These are phyloP conservation scores for Cryphonectria parasitica DNA, from an alignment of 2,329 filamentous ascomycete species.

Conservation along the genomic window DNA sequence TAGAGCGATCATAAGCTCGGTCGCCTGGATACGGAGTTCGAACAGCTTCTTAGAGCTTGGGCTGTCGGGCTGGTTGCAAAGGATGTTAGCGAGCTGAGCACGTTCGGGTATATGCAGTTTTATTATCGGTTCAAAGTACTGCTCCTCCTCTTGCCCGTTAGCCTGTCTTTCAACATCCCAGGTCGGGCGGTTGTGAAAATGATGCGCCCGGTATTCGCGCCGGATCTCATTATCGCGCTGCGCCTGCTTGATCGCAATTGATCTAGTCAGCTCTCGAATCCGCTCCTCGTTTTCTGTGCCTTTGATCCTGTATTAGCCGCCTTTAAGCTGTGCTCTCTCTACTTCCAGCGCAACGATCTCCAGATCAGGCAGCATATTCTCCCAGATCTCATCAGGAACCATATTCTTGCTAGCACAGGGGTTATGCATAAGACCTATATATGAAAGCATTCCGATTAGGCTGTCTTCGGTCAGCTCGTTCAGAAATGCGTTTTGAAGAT, in stretches of 20 bases:
- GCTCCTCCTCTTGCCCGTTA: slow-evolving; percentile 31
- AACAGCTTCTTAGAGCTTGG: slow-evolving; percentile 22
- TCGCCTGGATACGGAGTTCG: slow-evolving; percentile 24
- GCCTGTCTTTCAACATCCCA: slow-evolving; percentile 36
- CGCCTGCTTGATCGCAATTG: slow-evolving; percentile 33
- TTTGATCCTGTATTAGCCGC: slow-evolving; percentile 34
- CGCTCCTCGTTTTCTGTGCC: slow-evolving; percentile 32
- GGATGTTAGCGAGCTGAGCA: slow-evolving; percentile 28
- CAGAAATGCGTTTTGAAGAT: slow-evolving; percentile 38
- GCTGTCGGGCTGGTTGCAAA: slow-evolving; percentile 29
- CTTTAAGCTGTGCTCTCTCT: slow-evolving; percentile 33
- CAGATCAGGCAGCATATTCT: slow-evolving; percentile 33
- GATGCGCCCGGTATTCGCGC: slow-evolving; percentile 36
- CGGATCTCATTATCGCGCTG: slow-evolving; percentile 30
- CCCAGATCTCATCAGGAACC: slow-evolving; percentile 38
- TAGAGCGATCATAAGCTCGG: slow-evolving; percentile 26
- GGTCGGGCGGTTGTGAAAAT: slow-evolving; percentile 31
- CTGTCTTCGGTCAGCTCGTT: slow-evolving; percentile 33
- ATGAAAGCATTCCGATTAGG: slow-evolving; percentile 32
- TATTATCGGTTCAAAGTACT: slow-evolving; percentile 28
- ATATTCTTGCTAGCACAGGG: slow-evolving; percentile 36
- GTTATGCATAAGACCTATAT: slow-evolving; percentile 37
- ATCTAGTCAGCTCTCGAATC: slow-evolving; percentile 33
- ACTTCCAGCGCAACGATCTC: slow-evolving; percentile 35
- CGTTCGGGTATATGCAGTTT: slow-evolving; percentile 30